Evolutionary conservation across 129 eudicot genomes (phyloP), one percentile per base, ranked within the genome.

Genomic region (Flaveria robusta): DNA sequence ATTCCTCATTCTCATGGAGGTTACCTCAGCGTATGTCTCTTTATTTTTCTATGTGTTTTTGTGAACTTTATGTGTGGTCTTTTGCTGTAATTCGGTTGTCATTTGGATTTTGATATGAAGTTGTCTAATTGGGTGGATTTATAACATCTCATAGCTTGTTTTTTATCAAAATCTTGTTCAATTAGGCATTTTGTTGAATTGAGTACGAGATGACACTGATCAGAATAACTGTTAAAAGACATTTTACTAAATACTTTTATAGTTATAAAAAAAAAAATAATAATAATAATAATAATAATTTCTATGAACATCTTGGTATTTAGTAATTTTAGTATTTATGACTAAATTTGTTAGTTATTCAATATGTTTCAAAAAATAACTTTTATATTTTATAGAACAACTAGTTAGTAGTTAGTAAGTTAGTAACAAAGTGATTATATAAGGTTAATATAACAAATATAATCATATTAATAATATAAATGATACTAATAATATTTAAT

Each of bases 1-100:
- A 71, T 13, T 83, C 85, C 22, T 46, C 82, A 27, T 66, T 86
- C 72, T 45, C 83, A 14, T 86, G 86, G 87, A 49, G 76, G 71
- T 46, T 70, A 42, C 74, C 85, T 1, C 86, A 85, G 20, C 43
- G 88, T 83, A 83, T 65, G 1, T 55, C 0, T 66, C 39, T 77
- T 42, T 60, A 65, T 2, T 2, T 2, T 27, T 27, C 37, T 31
- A 4, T 31, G 37, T 1, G 5, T 37, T 13, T 22, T 52, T 68
- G 10, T 67, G 15, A 22, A 10, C 22, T 2, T 18, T 62, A 13
- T 78, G 39, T 46, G 45, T 69, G 41, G 59, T 0, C 6, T 42
- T 9, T 67, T 34, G 49, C 16, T 51, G 69, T 11, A 18, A 12
- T 67, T 77, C 9, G 20, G 76, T 66, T 72, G n/a, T 7, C 22